Percentiles rank a stretch among this genome's conserved stretches.
These are phyloP conservation scores for Myxozyma mucilagina DNA, from an alignment of 805 yeast genomes.

Conservation along the genomic window DNA sequence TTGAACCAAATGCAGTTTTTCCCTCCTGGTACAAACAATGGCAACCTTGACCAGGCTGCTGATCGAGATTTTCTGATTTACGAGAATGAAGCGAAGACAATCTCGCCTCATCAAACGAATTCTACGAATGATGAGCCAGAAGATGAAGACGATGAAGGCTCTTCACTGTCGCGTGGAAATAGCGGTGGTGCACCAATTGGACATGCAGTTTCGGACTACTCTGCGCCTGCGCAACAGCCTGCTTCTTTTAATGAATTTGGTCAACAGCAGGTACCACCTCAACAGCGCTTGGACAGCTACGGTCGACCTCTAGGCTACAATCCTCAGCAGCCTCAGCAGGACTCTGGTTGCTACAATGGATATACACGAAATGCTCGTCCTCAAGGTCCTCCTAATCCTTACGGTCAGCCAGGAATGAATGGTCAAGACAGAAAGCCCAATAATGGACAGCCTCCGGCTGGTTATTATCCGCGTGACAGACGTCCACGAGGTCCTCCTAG, in stretches of 20 bases:
- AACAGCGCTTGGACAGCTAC: constrained; percentile 1
- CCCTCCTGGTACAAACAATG: constrained; percentile 14
- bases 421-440: not conserved
- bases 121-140: constrained; percentile 2
- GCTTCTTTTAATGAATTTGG: not conserved
- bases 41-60: not conserved
- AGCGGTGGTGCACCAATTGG: constrained; percentile 1
- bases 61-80: constrained; percentile 25
- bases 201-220: constrained; percentile 15
- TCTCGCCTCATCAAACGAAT: not conserved
- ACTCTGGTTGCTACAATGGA: not conserved
- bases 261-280: not conserved
- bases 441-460: not conserved
- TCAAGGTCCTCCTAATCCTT: not conserved
- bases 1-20: constrained; percentile 23
- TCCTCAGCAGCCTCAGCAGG: not conserved
- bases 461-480: constrained; percentile 16
- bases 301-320: not conserved
- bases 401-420: not conserved
- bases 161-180: constrained; percentile 4
- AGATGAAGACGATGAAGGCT: constrained; percentile 3
- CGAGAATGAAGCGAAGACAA: constrained; percentile 22
- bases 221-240: not conserved
- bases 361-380: not conserved
- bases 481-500: constrained; percentile 9